Evolutionary conservation across 2,329 filamentous ascomycete genomes (phyloP).

Genomic region (Fusarium oligoseptatum): DNA sequence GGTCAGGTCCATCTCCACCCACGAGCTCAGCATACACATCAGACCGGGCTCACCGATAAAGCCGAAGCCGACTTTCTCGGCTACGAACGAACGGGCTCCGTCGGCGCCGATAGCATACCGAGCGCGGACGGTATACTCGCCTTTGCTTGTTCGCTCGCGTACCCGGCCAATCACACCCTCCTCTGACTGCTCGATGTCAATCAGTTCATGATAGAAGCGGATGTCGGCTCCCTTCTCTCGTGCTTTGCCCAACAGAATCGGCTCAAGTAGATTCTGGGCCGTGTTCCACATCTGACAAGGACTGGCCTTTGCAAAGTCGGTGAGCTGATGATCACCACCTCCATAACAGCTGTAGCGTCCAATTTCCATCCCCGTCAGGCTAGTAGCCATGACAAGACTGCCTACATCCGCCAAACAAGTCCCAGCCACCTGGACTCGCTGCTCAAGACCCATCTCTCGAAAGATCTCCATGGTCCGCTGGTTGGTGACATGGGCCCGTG

Average conservation of each 20-base stretch:
- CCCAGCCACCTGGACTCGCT: slow-evolving; percentile 9
- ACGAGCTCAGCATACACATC: slow-evolving; percentile 26
- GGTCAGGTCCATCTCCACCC: slow-evolving; percentile 27
- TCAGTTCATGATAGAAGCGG: slow-evolving; percentile 28
- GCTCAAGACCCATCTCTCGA: slow-evolving; percentile 25
- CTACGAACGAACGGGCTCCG: slow-evolving; percentile 24
- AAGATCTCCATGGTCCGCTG: slow-evolving; percentile 30
- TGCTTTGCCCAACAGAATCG: slow-evolving; percentile 9
- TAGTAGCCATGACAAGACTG: slow-evolving; percentile 29
- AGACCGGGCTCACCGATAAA: slow-evolving; percentile 30
- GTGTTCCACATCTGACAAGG: slow-evolving; percentile 24
- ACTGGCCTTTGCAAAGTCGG: slow-evolving; percentile 29
- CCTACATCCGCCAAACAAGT: slow-evolving; percentile 13
- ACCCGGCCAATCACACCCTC: slow-evolving; percentile 19
- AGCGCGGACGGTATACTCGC: slow-evolving; percentile 22
- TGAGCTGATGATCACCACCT: slow-evolving; percentile 21
- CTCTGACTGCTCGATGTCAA: slow-evolving; percentile 23
- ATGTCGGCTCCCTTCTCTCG: slow-evolving; percentile 22
- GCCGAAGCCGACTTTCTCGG: slow-evolving; percentile 18
- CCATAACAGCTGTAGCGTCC: slow-evolving; percentile 27
- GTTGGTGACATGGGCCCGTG: slow-evolving; percentile 28
- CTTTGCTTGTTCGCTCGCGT: slow-evolving; percentile 15
- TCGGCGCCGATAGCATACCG: slow-evolving; percentile 27
- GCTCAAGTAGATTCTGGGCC: slow-evolving; percentile 16
- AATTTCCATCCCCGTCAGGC: slow-evolving; percentile 24